Evolutionary conservation across 495 filamentous ascomycete species (phyloP), one percentile per base, ranked within the genome.

Genomic region (Lophium mytilinum): DNA sequence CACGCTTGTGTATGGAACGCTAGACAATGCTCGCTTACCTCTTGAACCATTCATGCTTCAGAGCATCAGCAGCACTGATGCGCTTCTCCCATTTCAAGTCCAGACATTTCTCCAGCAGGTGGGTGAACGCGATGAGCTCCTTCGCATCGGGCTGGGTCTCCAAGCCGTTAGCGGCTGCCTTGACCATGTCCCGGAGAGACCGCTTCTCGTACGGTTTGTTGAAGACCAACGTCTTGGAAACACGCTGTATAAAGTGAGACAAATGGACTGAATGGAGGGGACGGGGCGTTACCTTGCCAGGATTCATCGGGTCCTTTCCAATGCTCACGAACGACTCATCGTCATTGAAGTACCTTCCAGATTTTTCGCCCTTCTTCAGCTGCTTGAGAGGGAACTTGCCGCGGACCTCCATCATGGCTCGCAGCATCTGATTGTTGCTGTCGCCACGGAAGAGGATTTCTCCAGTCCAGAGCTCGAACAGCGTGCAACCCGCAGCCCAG

Each of bases 391-490:
- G 89, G 66, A 95, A 86, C 70, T 91, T 95, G 70, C 94, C 93
- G 40, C 94, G 85, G 63, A 90, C 92, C 67, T 97, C 94, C 85
- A 95, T 93, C 64, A 98, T 93, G 12, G 87, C 85, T 53, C 86
- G 84, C 12, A 98, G 80, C 93, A 97, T 97, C 69, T 95, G 89
- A 68, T 98, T 97, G 76, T 98, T 98, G 74, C 88, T 90, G 53
- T 87, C 83, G 45, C 94, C 93, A 1, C 86, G 89, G 73, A 98
- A 98, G 41, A 98, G 78, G 57, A 98, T 96, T 71, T 96, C 95
- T 56, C 94, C 92, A 0, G 94, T 96, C 76, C 91, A 96, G 33
- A 98, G 77, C 71, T 98, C 93, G 71, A 92, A 98, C 24, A 98
- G 75, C 19, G 93, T 98, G 72, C 94, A 97, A 14, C 93, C 93